Conservation (phyloP, 106 monocot genomes). For the Acanthochlamys bracteata region DNA sequence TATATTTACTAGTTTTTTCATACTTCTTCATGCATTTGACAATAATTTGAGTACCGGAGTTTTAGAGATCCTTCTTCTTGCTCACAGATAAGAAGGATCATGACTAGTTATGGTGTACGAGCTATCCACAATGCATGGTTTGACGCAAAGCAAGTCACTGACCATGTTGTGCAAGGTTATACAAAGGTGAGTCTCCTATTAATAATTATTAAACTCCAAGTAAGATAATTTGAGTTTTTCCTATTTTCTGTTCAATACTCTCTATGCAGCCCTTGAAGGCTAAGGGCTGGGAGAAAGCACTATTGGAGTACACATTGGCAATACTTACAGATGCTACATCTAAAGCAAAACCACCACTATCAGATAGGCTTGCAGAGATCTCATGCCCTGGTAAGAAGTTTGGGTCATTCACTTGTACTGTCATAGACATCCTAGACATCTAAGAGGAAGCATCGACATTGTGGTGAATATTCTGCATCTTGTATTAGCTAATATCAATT, state of each 20-base stretch:
- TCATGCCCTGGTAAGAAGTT: constrained; percentile 58
- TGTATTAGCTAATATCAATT: too few relatives aligned
- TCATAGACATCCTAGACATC: too few relatives aligned
- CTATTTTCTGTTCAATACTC: too few relatives aligned
- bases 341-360: constrained; percentile 31
- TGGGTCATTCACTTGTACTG: background rate
- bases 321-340: constrained; percentile 51
- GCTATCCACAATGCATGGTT: constrained; percentile 69
- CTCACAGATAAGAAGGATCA: constrained; percentile 63
- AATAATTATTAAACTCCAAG: background rate
- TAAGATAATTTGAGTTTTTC: too few relatives aligned
- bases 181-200: constrained; percentile 45
- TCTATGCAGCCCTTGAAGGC: constrained; percentile 59
- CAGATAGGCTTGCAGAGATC: constrained; percentile 54
- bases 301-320: constrained; percentile 70
- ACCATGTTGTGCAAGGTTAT: constrained; percentile 73
- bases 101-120: constrained; percentile 67
- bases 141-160: constrained; percentile 60
- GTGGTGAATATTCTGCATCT: too few relatives aligned
- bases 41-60: too few relatives aligned
- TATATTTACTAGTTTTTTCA: too few relatives aligned
- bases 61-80: too few relatives aligned
- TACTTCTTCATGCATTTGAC: too few relatives aligned
- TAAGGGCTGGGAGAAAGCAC: constrained; percentile 78
- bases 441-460: too few relatives aligned